Evolutionary conservation across 1,284 basidiomycete species (phyloP), one percentile per base, ranked within the genome.

Genomic region (Ustilago hordei): DNA sequence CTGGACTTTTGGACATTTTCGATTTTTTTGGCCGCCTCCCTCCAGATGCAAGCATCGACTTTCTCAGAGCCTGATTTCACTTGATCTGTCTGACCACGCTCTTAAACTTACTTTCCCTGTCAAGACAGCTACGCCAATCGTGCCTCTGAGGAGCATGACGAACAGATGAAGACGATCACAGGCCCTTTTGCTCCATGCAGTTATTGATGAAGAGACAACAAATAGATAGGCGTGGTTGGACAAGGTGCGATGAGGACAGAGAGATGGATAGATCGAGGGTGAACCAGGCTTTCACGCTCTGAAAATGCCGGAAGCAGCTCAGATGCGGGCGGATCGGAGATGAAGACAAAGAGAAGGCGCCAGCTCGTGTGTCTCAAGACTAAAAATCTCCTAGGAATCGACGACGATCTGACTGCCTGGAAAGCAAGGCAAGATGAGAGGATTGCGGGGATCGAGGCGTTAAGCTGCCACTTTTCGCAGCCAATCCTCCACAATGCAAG

Each of bases 391-490:
- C 43, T 45, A 19, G 11, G 19, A 45, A 45, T 5, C 39, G 39
- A 19, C 39, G 39, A 32, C 48, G 55, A 39, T 39, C 15, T 56
- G 48, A 23, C 43, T 43, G 56, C 41, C 34, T 35, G 43, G 31
- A 48, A 58, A 23, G 9, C 13, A 41, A 41, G 39, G 8, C 36
- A 38, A 38, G 36, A 38, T 13, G 36, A 38, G 11, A 45, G 1
- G 35, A 31, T 19, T 67, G 70, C 64, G 61, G 70, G 70, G 70
- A 68, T 73, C 70, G 70, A 68, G 70, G 48, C 54, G 61, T 55
- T 48, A 58, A 23, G 17, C 43, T 48, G 57, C 43, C 58, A 34
- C 58, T 34, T 43, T 19, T 31, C 15, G 19, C 32, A 38, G 17
- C 34, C 19, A 54, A 41, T 39, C 54, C 54, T 55, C 54, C 54